Percentiles rank a stretch among this genome's conserved stretches.
Conservation (phyloP, 2,329 filamentous ascomycete genomes). For the Rasamsonia emersonii region DNA sequence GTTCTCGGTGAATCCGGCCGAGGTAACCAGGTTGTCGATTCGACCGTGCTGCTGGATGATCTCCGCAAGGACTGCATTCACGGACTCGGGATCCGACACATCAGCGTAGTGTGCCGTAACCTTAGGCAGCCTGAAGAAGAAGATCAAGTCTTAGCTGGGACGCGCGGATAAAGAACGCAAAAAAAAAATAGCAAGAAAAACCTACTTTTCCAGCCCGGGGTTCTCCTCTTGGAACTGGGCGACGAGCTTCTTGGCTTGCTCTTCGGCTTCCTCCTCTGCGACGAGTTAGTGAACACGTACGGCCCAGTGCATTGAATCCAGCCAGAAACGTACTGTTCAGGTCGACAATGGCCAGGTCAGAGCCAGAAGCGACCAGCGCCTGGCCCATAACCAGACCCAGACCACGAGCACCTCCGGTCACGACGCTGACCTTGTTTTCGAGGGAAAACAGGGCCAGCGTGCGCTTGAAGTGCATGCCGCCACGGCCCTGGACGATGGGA, state of each 20-base stretch:
- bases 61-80: constrained; percentile 63
- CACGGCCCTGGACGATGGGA: constrained; percentile 63
- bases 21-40: constrained; percentile 87
- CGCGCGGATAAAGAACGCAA: background rate
- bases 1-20: constrained; percentile 95
- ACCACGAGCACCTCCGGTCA: constrained; percentile 85
- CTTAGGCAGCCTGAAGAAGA: constrained; percentile 55
- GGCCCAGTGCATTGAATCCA: background rate
- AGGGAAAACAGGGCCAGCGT: constrained; percentile 81
- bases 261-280: constrained; percentile 71
- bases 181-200: constrained; percentile 3
- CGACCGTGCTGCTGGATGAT: constrained; percentile 64
- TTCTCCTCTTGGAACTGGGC: constrained; percentile 72
- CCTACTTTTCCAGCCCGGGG: constrained; percentile 60
- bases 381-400: constrained; percentile 89
- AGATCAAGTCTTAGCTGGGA: constrained; percentile 1
- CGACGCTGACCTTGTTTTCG: constrained; percentile 70
- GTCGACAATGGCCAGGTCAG: constrained; percentile 85
- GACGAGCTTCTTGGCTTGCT: constrained; percentile 65
- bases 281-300: background rate
- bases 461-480: constrained; percentile 73
- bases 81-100: constrained; percentile 71
- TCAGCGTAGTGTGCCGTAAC: constrained; percentile 88
- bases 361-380: constrained; percentile 78
- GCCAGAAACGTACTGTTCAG: constrained; percentile 62